Evolutionary conservation across 1,139 yeast species (phyloP).

Genomic region (Barnettozyma hawaiiensis): DNA sequence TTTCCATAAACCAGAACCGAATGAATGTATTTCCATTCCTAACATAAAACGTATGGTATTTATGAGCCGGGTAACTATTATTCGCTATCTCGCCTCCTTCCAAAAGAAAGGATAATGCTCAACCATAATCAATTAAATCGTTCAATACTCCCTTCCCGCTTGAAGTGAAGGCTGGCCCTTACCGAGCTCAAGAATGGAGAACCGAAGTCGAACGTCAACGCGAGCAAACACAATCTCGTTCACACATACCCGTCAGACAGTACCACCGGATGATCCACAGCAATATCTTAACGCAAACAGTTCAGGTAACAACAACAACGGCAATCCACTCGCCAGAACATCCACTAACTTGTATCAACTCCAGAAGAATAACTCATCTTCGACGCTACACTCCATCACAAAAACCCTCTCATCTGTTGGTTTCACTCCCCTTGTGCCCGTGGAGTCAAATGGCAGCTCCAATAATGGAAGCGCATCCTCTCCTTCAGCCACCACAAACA

Average conservation of each 20-base stretch:
- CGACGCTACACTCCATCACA: neutral
- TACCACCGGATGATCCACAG: neutral
- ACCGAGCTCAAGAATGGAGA: neutral
- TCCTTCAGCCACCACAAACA: neutral
- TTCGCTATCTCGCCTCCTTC: neutral
- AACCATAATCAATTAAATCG: too few species aligned
- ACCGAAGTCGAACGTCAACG: neutral
- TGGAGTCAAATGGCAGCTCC: neutral
- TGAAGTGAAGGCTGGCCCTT: neutral
- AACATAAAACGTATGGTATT: neutral
- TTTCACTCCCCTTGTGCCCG: neutral
- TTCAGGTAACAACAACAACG: neutral
- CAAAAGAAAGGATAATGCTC: too few species aligned
- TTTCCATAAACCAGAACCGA: too few species aligned
- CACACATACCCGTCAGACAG: slow-evolving; percentile 1
- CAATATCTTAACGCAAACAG: neutral
- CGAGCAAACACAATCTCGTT: slow-evolving; percentile 1
- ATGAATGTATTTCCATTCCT: too few species aligned
- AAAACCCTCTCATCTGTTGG: slow-evolving; percentile 1
- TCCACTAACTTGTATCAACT: neutral
- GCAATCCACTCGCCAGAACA: neutral
- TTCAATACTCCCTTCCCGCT: too few species aligned
- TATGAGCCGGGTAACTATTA: neutral
- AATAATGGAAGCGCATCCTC: neutral
- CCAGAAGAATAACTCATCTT: slow-evolving; percentile 1